Conservation (phyloP, 1,284 basidiomycete species). For the Malassezia dermatis region DNA sequence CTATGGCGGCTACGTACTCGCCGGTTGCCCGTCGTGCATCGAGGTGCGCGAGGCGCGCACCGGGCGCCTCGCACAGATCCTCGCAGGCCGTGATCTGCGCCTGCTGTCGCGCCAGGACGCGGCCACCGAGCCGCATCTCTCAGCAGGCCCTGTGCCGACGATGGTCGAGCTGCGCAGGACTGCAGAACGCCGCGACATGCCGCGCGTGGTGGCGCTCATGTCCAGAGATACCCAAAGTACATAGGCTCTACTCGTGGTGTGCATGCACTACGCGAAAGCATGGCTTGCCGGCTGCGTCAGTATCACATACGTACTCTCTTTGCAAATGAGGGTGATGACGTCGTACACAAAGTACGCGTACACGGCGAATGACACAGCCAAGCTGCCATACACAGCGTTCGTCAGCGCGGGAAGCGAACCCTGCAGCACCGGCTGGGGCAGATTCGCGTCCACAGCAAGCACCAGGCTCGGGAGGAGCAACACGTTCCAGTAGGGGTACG, state of each 20-base stretch:
- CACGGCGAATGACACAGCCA: slow-evolving; percentile 59
- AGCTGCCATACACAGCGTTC: slow-evolving; percentile 61
- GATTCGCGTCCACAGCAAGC: slow-evolving; percentile 62
- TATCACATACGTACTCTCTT: slow-evolving; percentile 16
- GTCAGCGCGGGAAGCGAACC: slow-evolving; percentile 56
- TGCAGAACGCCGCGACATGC: not conserved
- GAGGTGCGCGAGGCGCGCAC: slow-evolving; percentile 78
- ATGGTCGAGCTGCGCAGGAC: not conserved
- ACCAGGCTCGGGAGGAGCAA: slow-evolving; percentile 73
- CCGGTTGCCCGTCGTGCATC: slow-evolving; percentile 83
- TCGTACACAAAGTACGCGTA: slow-evolving; percentile 61
- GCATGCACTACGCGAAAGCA: slow-evolving; percentile 8
- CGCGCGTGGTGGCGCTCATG: slow-evolving; percentile 1
- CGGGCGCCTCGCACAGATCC: slow-evolving; percentile 78
- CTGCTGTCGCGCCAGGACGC: slow-evolving; percentile 13
- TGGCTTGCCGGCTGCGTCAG: slow-evolving; percentile 10
- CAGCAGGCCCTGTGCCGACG: slow-evolving; percentile 51
- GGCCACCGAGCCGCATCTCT: slow-evolving; percentile 49
- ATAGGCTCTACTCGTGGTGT: not conserved
- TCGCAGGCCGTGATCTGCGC: slow-evolving; percentile 66
- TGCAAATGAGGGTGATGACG: slow-evolving; percentile 39
- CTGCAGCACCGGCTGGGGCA: slow-evolving; percentile 58
- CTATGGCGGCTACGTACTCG: slow-evolving; percentile 76
- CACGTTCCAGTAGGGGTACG: slow-evolving; percentile 78
- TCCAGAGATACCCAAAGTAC: slow-evolving; percentile 1